These are phyloP conservation scores for Alternaria dauci DNA, from an alignment of 2,329 filamentous ascomycete species.

Conservation along the genomic window DNA sequence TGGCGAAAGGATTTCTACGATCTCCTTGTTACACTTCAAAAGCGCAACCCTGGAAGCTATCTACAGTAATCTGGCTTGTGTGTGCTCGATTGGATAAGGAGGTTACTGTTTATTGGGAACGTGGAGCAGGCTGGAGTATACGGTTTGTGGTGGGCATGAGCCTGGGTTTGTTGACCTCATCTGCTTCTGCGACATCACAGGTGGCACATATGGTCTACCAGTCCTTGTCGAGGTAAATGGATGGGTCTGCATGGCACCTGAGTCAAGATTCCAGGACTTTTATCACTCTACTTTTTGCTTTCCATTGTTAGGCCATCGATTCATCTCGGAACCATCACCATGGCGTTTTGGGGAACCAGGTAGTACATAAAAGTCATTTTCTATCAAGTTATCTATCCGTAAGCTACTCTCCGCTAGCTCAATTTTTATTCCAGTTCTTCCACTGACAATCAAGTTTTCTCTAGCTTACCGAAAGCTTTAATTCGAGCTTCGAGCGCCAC, in stretches of 20 bases:
- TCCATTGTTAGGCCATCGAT: not conserved
- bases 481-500: not conserved
- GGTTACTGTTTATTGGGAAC: not conserved
- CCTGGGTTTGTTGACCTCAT: not conserved
- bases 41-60: conserved; percentile 16
- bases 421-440: not conserved
- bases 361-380: conserved; percentile 6
- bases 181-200: not conserved
- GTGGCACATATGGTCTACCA: not conserved
- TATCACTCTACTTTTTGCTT: not conserved
- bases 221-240: not conserved
- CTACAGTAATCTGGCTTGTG: not conserved
- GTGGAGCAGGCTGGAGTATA: not conserved
- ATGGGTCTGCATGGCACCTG: not conserved
- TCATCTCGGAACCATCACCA: not conserved
- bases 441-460: not conserved
- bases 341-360: not conserved
- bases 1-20: conserved; percentile 55
- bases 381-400: not conserved
- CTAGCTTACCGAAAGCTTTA: not conserved
- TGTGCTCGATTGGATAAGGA: not conserved
- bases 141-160: not conserved
- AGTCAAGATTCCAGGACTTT: not conserved
- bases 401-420: not conserved
- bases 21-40: conserved; percentile 45